A percentile compares a stretch with the other conserved stretches of the same genome.
phyloP scores from a whole-genome alignment of 352 stramenopile species.

The Phytophthora tubulina region DNA sequence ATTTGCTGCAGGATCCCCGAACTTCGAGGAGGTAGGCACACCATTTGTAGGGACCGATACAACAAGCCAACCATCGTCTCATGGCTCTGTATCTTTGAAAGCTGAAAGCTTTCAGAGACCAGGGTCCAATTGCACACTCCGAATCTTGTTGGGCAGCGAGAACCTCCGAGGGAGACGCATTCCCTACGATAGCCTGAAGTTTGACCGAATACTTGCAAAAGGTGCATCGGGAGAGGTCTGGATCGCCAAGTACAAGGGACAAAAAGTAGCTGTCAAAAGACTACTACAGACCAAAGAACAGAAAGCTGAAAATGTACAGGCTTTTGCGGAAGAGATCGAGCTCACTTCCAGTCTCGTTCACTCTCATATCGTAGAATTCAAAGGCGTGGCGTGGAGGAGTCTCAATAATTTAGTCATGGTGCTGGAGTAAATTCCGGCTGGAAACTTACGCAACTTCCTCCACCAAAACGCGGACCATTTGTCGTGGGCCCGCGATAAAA shows the following conservation, averaged over 20 bases:
- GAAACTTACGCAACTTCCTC: slow-evolving; percentile 28
- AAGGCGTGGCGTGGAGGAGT: slow-evolving; percentile 59
- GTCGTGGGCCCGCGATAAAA: slow-evolving; percentile 46
- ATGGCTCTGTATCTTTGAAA: neutral
- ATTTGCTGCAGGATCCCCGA: neutral
- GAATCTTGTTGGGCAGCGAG: slow-evolving; percentile 7
- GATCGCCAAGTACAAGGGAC: slow-evolving; percentile 50
- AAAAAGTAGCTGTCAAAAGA: slow-evolving; percentile 54
- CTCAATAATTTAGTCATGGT: slow-evolving; percentile 44
- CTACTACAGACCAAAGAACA: slow-evolving; percentile 35
- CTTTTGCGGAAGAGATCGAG: slow-evolving; percentile 62
- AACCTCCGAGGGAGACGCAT: slow-evolving; percentile 25
- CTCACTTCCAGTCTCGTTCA: slow-evolving; percentile 55
- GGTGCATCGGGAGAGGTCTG: slow-evolving; percentile 53
- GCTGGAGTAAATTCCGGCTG: slow-evolving; percentile 35
- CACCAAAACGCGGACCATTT: slow-evolving; percentile 18
- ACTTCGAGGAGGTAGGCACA: neutral
- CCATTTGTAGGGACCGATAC: neutral
- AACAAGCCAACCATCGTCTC: neutral
- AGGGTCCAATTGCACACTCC: slow-evolving; percentile 20
- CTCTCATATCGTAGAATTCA: slow-evolving; percentile 53
- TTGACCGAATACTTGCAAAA: slow-evolving; percentile 26
- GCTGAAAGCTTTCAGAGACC: neutral
- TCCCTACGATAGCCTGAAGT: slow-evolving; percentile 12
- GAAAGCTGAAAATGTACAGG: slow-evolving; percentile 34